Evolutionary conservation across 176 grass and related monocot species (phyloP).

Genomic region (Oryza meyeriana): DNA sequence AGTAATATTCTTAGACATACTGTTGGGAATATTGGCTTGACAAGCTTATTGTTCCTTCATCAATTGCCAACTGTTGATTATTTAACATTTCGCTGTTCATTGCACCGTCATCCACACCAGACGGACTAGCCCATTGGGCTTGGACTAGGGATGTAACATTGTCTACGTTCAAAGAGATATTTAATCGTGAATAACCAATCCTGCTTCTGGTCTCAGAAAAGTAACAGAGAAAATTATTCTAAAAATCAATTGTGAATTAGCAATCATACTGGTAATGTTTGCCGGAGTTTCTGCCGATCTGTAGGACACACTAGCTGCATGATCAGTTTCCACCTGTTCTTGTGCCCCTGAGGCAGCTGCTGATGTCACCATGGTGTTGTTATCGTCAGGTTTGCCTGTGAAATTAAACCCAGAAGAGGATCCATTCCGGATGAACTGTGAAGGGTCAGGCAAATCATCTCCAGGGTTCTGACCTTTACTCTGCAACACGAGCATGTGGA

Average conservation of each 20-base stretch:
- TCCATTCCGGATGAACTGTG: constrained; percentile 64
- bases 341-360: constrained; percentile 49
- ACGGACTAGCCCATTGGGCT: constrained; percentile 47
- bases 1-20: constrained; percentile 49
- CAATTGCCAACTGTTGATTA: constrained; percentile 61
- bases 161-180: constrained; percentile 39
- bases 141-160: constrained; percentile 50
- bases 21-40: constrained; percentile 88
- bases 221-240: background rate
- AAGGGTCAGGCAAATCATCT: constrained; percentile 50
- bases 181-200: constrained; percentile 20
- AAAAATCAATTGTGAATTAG: constrained; percentile 24
- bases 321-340: constrained; percentile 52
- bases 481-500: constrained; percentile 35
- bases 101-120: constrained; percentile 52
- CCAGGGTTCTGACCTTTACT: constrained; percentile 60
- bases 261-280: constrained; percentile 46
- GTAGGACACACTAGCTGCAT: constrained; percentile 38
- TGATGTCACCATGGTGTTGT: constrained; percentile 42
- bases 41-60: constrained; percentile 82
- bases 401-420: constrained; percentile 56
- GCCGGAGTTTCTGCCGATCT: constrained; percentile 50
- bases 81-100: constrained; percentile 53
- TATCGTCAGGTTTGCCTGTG: constrained; percentile 52
- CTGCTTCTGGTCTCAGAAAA: constrained; percentile 21